A percentile compares a stretch with the other conserved stretches of the same genome.
Conservation (phyloP, 2,329 filamentous ascomycete genomes). For the Neonectria neomacrospora region DNA sequence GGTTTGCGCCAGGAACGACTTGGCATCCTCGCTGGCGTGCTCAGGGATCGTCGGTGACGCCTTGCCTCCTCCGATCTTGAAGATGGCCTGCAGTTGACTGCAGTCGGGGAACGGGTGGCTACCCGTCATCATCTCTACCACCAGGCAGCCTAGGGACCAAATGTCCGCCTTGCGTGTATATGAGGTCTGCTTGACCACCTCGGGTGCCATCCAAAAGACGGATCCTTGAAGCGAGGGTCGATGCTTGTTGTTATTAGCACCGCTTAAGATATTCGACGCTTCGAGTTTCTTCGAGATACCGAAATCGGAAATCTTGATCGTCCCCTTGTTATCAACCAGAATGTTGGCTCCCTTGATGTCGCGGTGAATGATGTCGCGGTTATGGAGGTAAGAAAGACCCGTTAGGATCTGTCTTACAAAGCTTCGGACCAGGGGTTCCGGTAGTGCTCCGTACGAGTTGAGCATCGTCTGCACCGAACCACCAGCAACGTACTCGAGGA, state of each 20-base stretch:
- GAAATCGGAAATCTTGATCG: slow-evolving; percentile 99
- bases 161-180: slow-evolving; percentile 99
- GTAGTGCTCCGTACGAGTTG: slow-evolving; percentile 95
- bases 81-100: slow-evolving; percentile 96
- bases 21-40: slow-evolving; percentile 83
- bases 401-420: slow-evolving; percentile 96
- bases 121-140: slow-evolving; percentile 99
- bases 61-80: slow-evolving; percentile 93
- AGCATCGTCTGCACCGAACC: slow-evolving; percentile 98
- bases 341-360: slow-evolving; percentile 99
- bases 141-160: slow-evolving; percentile 95
- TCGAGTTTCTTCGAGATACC: slow-evolving; percentile 98
- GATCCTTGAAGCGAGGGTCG: slow-evolving; percentile 90
- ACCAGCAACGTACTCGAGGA: slow-evolving; percentile 98
- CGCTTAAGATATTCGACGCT: slow-evolving; percentile 83
- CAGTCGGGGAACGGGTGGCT: slow-evolving; percentile 96
- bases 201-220: slow-evolving; percentile 99
- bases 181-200: slow-evolving; percentile 96
- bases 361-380: slow-evolving; percentile 94
- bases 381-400: slow-evolving; percentile 92
- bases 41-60: slow-evolving; percentile 91
- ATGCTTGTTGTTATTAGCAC: slow-evolving; percentile 74
- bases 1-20: slow-evolving; percentile 84
- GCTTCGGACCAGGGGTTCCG: slow-evolving; percentile 92
- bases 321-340: slow-evolving; percentile 97